Conservation (phyloP, 805 yeast species). For the Cyberlindnera misumaiensis region DNA sequence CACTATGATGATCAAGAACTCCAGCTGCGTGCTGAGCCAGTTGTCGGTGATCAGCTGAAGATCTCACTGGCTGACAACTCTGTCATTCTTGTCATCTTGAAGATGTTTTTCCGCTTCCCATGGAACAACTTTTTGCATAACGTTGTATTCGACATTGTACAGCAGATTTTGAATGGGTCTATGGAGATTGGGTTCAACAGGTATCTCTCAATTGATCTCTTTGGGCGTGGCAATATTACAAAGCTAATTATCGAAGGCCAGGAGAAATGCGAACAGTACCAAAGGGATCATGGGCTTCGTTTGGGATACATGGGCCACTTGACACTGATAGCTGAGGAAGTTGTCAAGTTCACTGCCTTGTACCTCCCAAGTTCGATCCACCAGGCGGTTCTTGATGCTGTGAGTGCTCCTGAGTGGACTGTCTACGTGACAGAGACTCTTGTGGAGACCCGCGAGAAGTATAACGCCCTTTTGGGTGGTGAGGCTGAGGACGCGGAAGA, state of each 20-base stretch:
- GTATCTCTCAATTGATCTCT: constrained; percentile 62
- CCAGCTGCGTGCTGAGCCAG: constrained; percentile 48
- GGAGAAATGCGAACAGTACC: constrained; percentile 48
- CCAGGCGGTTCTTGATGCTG: constrained; percentile 30
- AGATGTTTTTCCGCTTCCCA: constrained; percentile 76
- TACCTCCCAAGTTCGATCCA: constrained; percentile 25
- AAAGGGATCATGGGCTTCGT: constrained; percentile 53
- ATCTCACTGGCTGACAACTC: constrained; percentile 72
- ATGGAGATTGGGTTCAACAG: constrained; percentile 82
- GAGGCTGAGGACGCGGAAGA: constrained; percentile 30
- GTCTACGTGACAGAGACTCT: constrained; percentile 76
- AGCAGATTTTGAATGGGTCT: constrained; percentile 86
- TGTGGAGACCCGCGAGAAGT: constrained; percentile 86
- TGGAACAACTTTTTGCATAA: constrained; percentile 98
- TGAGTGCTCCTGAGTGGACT: constrained; percentile 54
- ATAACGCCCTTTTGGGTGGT: constrained; percentile 92
- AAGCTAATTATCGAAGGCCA: constrained; percentile 59
- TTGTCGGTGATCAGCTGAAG: constrained; percentile 84
- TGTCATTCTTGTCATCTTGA: constrained; percentile 59
- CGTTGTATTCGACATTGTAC: constrained; percentile 93
- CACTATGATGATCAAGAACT: constrained; percentile 33
- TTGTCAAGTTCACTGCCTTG: constrained; percentile 64
- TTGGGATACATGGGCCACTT: constrained; percentile 98
- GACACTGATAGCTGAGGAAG: constrained; percentile 89
- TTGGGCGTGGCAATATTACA: constrained; percentile 56